These are phyloP conservation scores for Cocos nucifera DNA, from an alignment of 176 grass and related monocot genomes.

Conservation along the genomic window DNA sequence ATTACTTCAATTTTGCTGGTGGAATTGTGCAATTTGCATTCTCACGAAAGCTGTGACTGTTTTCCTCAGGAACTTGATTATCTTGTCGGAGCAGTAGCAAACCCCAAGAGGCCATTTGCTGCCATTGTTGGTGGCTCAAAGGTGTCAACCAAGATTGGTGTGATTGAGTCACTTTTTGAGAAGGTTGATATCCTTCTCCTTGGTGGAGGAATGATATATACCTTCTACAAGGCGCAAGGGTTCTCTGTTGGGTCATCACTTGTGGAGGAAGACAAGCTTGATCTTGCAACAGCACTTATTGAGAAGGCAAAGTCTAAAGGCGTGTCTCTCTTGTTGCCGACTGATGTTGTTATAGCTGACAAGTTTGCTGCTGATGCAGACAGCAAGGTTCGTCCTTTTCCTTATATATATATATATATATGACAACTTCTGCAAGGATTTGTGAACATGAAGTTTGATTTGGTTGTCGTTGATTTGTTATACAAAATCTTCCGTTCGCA, in stretches of 20 bases:
- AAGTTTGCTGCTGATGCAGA: conserved; percentile 97
- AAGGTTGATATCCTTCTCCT: conserved; percentile 96
- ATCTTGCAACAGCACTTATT: conserved; percentile 64
- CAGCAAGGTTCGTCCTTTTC: conserved; percentile 60
- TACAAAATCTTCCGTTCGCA: no score
- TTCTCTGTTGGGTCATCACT: conserved; percentile 80
- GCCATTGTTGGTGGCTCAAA: conserved; percentile 98
- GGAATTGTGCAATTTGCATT: no score
- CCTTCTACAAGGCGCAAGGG: conserved; percentile 94
- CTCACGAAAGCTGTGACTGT: not conserved
- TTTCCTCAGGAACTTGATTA: conserved; percentile 81
- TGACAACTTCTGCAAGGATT: no score
- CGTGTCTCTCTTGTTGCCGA: conserved; percentile 66
- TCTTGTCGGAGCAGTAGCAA: conserved; percentile 83
- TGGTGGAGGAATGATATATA: conserved; percentile 94
- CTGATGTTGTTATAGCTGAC: conserved; percentile 67
- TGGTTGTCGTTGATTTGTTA: no score
- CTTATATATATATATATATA: not conserved
- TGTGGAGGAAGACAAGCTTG: conserved; percentile 95
- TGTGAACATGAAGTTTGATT: no score
- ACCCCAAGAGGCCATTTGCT: conserved; percentile 86
- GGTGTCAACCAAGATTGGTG: conserved; percentile 90
- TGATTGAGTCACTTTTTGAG: conserved; percentile 67
- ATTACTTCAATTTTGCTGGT: no score
- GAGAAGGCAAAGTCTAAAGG: conserved; percentile 85